Base-by-base conservation (phyloP, 768 basidiomycete species). In the Trametes punicea region DNA sequence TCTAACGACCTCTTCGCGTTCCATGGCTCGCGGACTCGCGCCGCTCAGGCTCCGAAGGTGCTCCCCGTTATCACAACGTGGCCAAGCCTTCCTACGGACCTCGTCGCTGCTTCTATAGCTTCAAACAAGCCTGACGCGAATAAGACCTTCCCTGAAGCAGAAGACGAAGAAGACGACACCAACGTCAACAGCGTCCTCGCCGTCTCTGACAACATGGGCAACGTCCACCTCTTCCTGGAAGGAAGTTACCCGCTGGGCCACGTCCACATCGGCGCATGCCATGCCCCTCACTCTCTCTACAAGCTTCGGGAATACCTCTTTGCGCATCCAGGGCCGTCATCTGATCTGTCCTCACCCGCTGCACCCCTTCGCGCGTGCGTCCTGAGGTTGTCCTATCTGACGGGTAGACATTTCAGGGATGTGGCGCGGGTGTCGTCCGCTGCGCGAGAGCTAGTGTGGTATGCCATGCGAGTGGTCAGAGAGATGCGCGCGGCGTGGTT, bases 1-100 rank as follows among this genome's bases (percentile, higher is more conserved):
- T 85, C 86, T 7, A 84, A 84, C 51, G 86, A 91, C 71, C 71
- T 92, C 36, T 93, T 93, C 68, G 85, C 88, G 36, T 90, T 91
- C 66, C 86, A 90, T 71, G 84, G 83, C 34, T 80, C 82, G 9
- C 81, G 84, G 52, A 81, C 79, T 13, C 80, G 77, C 41, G 59
- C 75, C 29, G 67, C 67, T 25, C 69, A 71, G 39, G 77, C 77
- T 62, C 69, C 75, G 21, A 69, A 73, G 6, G 67, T 80, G 18
- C 88, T 89, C n/a, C 71, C 76, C 40, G 70, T 82, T 34, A 87
- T 93, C 49, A 74, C 75, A 20, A 66, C 73, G 27, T 92, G 91
- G 89, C 89, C 91, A 7, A 78, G 80, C 6, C 74, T 93, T 26
- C 75, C 80, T 16, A 64, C 76, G 8, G 80, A 83, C 65, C 76